Evolutionary conservation across 805 yeast genomes (phyloP), one percentile per base, ranked within the genome.

Genomic region (Schwanniomyces vanrijiae): DNA sequence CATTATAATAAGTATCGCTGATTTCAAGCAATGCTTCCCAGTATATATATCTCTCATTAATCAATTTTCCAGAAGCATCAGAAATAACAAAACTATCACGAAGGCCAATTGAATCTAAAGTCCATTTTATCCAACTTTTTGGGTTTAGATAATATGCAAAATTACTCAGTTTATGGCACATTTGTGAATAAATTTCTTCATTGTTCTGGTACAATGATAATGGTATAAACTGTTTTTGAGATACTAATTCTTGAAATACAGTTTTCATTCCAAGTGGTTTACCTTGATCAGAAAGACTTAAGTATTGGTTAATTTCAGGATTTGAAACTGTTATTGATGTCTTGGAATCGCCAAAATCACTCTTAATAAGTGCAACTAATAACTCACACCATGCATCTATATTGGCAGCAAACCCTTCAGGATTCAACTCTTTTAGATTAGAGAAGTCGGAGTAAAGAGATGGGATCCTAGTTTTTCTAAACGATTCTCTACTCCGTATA

Each of bases 331-430:
- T 46, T 3, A 61, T 38, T 1, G 62, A 53, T 26, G 64, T 33
- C 25, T 40, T 42, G 0, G 66, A 56, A 22, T 57, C 55, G 3
- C 42, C 41, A 13, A 58, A 22, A 11, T 35, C 29, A 11, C 50
- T 53, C 16, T 50, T 48, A 26, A 68, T 51, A 21, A 69, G 42
- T 5, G 55, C 55, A 10, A 22, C 35, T 5, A 65, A 37, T 13
- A 64, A 50, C 5, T 46, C 29, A 13, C 45, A 33, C 77, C 77
- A 73, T 2, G 77, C 75, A 1, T 55, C 53, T n/a, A 71, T 49
- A 45, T 73, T 73, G 21, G 77, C 77, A 8, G 69, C 69, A 46
- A 53, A 73, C 2, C 77, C 77, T 43, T 72, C 77, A 0, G 72
- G 71, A 54, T 73, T 73, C 44, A 69, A 49, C 6, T 59, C 59